phyloP scores from a whole-genome alignment of 495 filamentous ascomycete genomes.

The Neurospora tetrasperma region DNA sequence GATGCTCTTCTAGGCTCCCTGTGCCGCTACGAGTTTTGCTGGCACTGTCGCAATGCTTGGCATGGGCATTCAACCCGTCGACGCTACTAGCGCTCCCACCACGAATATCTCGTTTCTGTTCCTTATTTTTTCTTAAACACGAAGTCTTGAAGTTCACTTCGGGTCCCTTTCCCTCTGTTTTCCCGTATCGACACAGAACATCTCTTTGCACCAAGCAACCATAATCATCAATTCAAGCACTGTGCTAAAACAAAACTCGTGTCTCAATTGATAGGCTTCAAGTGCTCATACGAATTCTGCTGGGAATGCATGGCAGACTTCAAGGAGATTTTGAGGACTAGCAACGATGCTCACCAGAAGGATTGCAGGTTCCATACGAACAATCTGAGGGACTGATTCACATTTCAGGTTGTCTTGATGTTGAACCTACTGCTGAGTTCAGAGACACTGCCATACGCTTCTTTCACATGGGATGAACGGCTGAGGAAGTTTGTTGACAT shows the following conservation, averaged over 20 bases:
- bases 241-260: neutral
- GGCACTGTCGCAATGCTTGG: slow-evolving; percentile 5
- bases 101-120: neutral
- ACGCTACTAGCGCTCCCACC: neutral
- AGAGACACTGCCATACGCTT: neutral
- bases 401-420: no score
- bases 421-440: neutral
- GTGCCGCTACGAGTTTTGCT: slow-evolving; percentile 10
- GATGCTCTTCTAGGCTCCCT: neutral
- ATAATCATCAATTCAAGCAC: neutral
- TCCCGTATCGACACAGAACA: neutral
- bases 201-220: neutral
- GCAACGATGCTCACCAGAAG: slow-evolving; percentile 8
- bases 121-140: neutral
- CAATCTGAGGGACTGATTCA: slow-evolving; percentile 1
- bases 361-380: slow-evolving; percentile 10
- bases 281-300: slow-evolving; percentile 15
- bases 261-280: slow-evolving; percentile 4
- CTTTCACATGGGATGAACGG: neutral
- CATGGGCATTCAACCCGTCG: neutral
- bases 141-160: neutral
- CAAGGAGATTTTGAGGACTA: slow-evolving; percentile 4
- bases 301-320: slow-evolving; percentile 17
- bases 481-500: neutral
- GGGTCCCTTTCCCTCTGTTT: neutral